Conservation (phyloP, 768 basidiomycete species). For the Tulasnella sp. region DNA sequence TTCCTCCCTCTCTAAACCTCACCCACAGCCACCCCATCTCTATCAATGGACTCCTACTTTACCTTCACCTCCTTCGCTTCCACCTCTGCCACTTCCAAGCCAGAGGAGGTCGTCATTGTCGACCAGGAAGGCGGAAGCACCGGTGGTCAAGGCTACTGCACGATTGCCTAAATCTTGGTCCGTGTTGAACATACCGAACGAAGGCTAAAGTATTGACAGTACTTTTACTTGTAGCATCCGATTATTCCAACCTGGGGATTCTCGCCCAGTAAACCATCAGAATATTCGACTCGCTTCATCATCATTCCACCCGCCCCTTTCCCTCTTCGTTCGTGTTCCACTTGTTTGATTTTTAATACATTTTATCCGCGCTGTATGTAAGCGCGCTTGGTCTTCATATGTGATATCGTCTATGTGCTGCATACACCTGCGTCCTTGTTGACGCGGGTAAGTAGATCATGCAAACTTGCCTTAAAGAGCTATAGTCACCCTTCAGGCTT, state of each 20-base stretch:
- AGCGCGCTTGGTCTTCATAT: too few species aligned
- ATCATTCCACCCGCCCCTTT: neutral
- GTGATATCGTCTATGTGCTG: too few species aligned
- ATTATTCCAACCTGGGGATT: too few species aligned
- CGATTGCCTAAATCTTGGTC: neutral
- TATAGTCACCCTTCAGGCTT: too few species aligned
- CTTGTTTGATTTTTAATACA: neutral
- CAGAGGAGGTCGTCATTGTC: neutral
- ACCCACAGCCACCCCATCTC: neutral
- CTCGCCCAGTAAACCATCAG: too few species aligned
- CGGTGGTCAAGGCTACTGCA: neutral
- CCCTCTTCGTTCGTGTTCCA: neutral
- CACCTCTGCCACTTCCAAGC: neutral
- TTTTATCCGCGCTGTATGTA: neutral
- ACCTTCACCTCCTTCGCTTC: neutral
- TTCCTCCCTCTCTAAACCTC: neutral
- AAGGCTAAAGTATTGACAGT: too few species aligned
- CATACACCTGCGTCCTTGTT: too few species aligned
- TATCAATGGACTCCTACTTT: conserved; percentile 1
- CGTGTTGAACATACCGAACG: too few species aligned
- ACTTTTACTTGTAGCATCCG: too few species aligned
- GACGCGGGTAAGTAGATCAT: too few species aligned
- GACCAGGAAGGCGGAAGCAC: neutral
- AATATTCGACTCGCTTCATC: too few species aligned
- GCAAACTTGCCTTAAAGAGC: too few species aligned